Base-by-base conservation (phyloP, 495 filamentous ascomycete genomes). In the Lasiosphaeria hispida region DNA sequence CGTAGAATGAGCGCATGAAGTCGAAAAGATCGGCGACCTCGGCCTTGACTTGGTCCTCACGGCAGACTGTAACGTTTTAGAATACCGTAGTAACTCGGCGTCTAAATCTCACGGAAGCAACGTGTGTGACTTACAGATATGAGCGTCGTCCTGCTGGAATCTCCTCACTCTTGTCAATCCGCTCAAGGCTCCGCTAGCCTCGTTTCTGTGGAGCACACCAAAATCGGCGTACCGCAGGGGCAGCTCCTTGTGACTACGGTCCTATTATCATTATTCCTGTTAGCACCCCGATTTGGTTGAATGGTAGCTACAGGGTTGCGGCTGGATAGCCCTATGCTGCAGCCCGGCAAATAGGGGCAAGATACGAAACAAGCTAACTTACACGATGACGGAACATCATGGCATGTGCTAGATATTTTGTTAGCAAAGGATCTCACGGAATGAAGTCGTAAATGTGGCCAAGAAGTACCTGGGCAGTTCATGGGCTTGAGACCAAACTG, bases 101-200 rank as follows among this genome's bases (percentile, higher is more conserved):
- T 1, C 14, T 13, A 23, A 5, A n/a, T 7, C 15, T 17, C 33
- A n/a, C n/a, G 58, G 53, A n/a, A n/a, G 18, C n/a, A 13, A 11
- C 9, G 1, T 33, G 43, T 63, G 66, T 63, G 69, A 43, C 60
- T 55, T 49, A 82, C 80, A 96, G 58, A 97, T 93, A 72, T 98
- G 94, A 10, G 86, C 85, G 73, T 98, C 94, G 69, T 98, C 94
- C 73, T 98, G 93, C 69, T 92, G 85, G 76, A 98, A 97, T 53
- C 91, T 83, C 5, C 94, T 82, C 14, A 98, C 93, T 72, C 94
- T 82, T 8, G 94, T 97, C 60, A 98, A 76, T 13, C 94, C 94
- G 58, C 85, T 87, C 54, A 98, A 76, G 10, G 94, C 94, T 44
- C 94, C 94, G 18, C 91, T 96, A 7, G 90, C 91, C 71, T 97